Base-by-base conservation (phyloP, 306 rosid species). In the Abrus pulchellus region DNA sequence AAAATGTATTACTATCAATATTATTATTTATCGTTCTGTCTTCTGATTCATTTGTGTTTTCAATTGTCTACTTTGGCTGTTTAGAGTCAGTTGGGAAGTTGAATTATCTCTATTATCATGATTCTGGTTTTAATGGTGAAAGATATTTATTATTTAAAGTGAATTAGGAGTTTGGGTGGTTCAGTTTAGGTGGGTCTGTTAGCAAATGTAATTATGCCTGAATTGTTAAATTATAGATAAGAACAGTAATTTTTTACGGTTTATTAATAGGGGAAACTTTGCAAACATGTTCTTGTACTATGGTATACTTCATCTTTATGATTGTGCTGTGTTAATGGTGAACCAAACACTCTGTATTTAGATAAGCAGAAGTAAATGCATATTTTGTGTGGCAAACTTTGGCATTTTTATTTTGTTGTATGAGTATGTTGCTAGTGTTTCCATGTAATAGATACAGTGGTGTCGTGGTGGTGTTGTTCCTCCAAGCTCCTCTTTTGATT, bases 401-500 rank as follows among this genome's bases (percentile, higher is more conserved):
- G 65, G 28, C 49, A 29, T 62, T 74, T 81, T 41, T 41, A 4
- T 53, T 9, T 27, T 52, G 14, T 30, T 33, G 27, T 77, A 3
- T 40, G 71, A 9, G 36, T 29, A 5, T 54, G 52, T 36, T 36
- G 4, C 38, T 57, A n/a, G 59, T 70, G 63, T 79, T 74, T 75
- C n/a, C 57, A 47, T 38, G 27, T 60, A 61, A n/a, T 11, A 71
- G 13, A 53, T 75, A 59, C 45, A 68, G 65, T 64, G 5, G 30
- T 76, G 52, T n/a, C n/a, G n/a, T 3, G 60, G 41, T 32, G 20
- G 36, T 71, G 30, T 29, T 41, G 60, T 62, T 55, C 61, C 65
- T 60, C 44, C 40, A 3, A 56, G 49, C 61, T 82, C 28, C 62
- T 52, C 41, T 84, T n/a, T 34, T 55, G 6, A 9, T 59, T 82